Evolutionary conservation across 2,329 filamentous ascomycete genomes (phyloP), one percentile per base, ranked within the genome.

Genomic region (Penicillium digitatum): DNA sequence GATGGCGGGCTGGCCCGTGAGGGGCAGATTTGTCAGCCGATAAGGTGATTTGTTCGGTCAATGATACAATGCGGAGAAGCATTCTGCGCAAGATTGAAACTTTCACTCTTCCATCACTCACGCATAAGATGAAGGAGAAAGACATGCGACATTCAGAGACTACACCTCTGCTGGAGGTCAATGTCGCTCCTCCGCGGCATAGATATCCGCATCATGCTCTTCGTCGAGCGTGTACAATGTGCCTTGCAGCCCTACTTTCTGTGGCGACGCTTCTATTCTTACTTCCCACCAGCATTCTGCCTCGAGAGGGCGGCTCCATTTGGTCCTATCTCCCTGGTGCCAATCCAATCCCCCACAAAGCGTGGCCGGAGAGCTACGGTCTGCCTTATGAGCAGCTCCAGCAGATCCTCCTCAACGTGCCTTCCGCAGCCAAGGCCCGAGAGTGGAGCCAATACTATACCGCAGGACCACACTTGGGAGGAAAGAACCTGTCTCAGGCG

Each of bases 401-500:
- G 62, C 69, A 78, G 22, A 77, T 85, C 38, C 70, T 87, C 27
- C 70, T 78, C 5, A 72, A 75, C 14, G 84, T 81, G 1, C 83
- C 84, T 0, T 76, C 78, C 40, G 76, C 79, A 35, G 73, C 76
- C 16, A 82, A 82, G 59, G 82, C 82, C 9, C 79, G 82, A 59
- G 84, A 90, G 73, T 92, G 88, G 88, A 89, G 85, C 71, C 78
- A 78, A 58, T 93, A 92, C 70, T 93, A 93, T 66, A 89, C 89
- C 0, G 77, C 86, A 0, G 89, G 89, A 0, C 81, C 87, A 18
- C 89, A 93, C 73, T 74, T 93, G 46, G 88, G 87, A 0, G 89
- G 89, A 20, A 85, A 87, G 74, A 94, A 93, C 69, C 79, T 86
- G 57, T 90, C 86, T 47, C 87, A 90, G 75, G 88, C 87, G 3